Base-by-base conservation (phyloP, 2,329 filamentous ascomycete species). In the Aplosporella prunicola region DNA sequence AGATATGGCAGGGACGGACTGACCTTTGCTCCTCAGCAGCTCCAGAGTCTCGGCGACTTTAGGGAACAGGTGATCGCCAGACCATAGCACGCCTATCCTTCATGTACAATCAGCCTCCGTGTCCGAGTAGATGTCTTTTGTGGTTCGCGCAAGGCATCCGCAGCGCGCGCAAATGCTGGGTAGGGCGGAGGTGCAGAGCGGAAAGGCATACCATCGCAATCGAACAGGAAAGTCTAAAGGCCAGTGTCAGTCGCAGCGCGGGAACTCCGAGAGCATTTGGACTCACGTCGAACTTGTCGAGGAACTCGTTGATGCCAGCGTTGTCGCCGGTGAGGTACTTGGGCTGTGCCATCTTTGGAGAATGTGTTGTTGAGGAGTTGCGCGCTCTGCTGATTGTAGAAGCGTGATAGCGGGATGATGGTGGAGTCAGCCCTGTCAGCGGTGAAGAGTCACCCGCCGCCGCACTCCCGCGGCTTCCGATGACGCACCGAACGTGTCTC, bases 221-320 rank as follows among this genome's bases (percentile, higher is more conserved):
- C 91, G 53, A 98, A 85, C 9, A 98, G 69, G 56, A 98, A 96
- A 23, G 84, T 78, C 86, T 93, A 41, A 42, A 31, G 10, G 32
- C 18, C 18, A 20, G 17, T 38, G 53, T 53, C 36, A 57, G 48
- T 41, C 11, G 38, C 9, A 15, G 16, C 24, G 9, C 22, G 20
- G 32, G 24, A 24, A 17, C 6, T 2, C 18, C 23, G n/a, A 18
- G 11, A 30, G 37, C 41, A 43, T 13, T 40, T 49, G 27, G 48
- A 69, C 86, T 64, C 64, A 94, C 91, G 68, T 98, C 91, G 56
- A 95, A 98, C 56, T 77, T 77, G 63, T 85, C 80, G 43, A 98
- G 68, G 58, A 98, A 98, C 35, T 81, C 78, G 33, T 80, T 74
- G 49, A 95, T 83, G 29, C 75, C 83, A 41, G 74, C 67, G 45